Percentiles rank a stretch among this genome's conserved stretches.
These are phyloP conservation scores for Allium fistulosum DNA, from an alignment of 106 monocot species.

Conservation along the genomic window DNA sequence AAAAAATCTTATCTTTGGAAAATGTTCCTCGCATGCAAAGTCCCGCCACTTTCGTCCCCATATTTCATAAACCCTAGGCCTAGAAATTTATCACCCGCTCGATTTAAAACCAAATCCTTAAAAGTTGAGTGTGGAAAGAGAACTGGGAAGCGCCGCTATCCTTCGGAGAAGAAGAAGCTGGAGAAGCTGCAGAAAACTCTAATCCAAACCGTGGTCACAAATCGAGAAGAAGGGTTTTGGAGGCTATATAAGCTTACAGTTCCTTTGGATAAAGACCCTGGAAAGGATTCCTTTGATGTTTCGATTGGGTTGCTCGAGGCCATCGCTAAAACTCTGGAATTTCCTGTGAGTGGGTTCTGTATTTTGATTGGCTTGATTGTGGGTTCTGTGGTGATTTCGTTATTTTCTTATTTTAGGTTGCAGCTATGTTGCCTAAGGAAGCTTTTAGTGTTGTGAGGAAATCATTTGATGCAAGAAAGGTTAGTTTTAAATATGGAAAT, in stretches of 20 bases:
- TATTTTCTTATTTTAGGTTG: too few relatives aligned
- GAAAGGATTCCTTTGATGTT: slow-evolving; percentile 75
- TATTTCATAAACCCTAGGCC: slow-evolving; percentile 4
- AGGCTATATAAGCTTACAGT: slow-evolving; percentile 89
- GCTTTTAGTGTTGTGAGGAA: too few relatives aligned
- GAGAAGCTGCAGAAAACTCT: slow-evolving; percentile 33
- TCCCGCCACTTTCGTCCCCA: slow-evolving; percentile 6
- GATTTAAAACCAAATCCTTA: slow-evolving; percentile 9
- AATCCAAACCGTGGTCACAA: slow-evolving; percentile 29
- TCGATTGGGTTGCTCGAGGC: slow-evolving; percentile 75
- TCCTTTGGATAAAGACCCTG: slow-evolving; percentile 69
- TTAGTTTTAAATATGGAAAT: too few relatives aligned
- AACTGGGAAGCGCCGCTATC: slow-evolving; percentile 86
- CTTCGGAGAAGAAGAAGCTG: slow-evolving; percentile 98
- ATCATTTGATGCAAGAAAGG: too few relatives aligned
- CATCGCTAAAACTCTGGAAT: slow-evolving; percentile 81
- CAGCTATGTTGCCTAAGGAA: too few relatives aligned
- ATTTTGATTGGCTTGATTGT: neutral
- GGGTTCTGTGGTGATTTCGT: neutral
- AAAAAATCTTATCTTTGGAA: too few relatives aligned
- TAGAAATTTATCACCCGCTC: neutral
- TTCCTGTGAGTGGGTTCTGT: slow-evolving; percentile 43
- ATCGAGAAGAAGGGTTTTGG: slow-evolving; percentile 84
- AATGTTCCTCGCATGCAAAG: neutral
- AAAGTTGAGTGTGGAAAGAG: slow-evolving; percentile 48